Base-by-base conservation (phyloP, 202 grass and related monocot genomes). In the Setaria viridis region DNA sequence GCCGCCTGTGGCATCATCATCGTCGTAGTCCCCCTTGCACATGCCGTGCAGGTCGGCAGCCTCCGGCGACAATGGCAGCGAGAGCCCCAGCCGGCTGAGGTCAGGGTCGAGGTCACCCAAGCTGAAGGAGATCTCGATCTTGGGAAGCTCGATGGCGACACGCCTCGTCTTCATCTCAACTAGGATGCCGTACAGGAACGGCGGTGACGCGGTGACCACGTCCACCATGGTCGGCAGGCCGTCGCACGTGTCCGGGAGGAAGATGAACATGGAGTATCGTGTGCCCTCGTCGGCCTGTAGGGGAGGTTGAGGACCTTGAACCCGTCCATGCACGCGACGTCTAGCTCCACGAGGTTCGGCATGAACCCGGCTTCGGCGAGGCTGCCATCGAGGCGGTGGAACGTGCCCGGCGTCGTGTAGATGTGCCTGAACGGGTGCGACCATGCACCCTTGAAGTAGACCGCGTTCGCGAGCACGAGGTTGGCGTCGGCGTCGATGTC, bases 241-340 rank as follows among this genome's bases (percentile, higher is more conserved):
- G 3, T 39, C 58, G 0, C 5, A 3, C 43, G 19, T 0, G 42
- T 74, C 69, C 6, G 57, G 81, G 32, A 84, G 81, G 30, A 75
- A 74, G 45, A 74, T 12, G 14, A 47, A 39, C 81, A 83, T 63
- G 29, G 81, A 64, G 69, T 50, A 63, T 69, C 16, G 2, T 7
- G 37, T 8, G 51, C 25, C 35, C 7, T 9, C 59, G 0, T 11
- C 20, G 49, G 14, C 2, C 17, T 57, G 71, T 91, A 91, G 1
- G 77, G 76, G 12, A 91, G 67, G 70, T 34, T 88, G 35, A 91
- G 55, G 4, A 79, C 58, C 77, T 86, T 83, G 82, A 86, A 92
- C 57, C 83, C 60, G 34, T 84, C 29, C 3, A 35, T 48, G 49
- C 15, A 80, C 9, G 59, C 51, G 37, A 92, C 12, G 1, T 54